phyloP scores from a whole-genome alignment of 2,329 filamentous ascomycete genomes.

The Fusarium chuoi region DNA sequence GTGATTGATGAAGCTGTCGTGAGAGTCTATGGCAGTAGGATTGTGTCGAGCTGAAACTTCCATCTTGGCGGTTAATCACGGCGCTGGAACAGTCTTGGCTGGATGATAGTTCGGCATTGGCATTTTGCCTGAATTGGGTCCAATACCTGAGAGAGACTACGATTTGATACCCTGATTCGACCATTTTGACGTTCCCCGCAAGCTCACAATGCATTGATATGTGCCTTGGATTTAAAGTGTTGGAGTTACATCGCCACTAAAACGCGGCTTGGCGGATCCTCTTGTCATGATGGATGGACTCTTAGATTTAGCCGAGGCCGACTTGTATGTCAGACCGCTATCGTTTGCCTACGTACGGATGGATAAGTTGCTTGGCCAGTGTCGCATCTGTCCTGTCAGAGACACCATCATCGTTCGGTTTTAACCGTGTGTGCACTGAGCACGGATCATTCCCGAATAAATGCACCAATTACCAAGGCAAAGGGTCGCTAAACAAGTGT shows the following conservation, averaged over 20 bases:
- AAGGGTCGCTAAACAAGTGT: not conserved
- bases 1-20: not conserved
- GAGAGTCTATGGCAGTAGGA: not conserved
- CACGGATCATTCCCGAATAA: slow-evolving; percentile 3
- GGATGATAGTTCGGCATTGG: not conserved
- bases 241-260: not conserved
- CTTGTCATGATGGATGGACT: not conserved
- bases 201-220: slow-evolving; percentile 1
- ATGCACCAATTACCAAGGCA: slow-evolving; percentile 9
- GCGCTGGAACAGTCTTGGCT: not conserved
- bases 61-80: not conserved
- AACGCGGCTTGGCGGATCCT: not conserved
- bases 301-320: slow-evolving; percentile 7
- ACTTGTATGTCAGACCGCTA: slow-evolving; percentile 1
- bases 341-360: not conserved
- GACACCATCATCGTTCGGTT: not conserved
- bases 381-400: not conserved
- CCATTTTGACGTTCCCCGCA: slow-evolving; percentile 3
- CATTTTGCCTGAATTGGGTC: not conserved
- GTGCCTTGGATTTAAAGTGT: not conserved
- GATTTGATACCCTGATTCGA: not conserved
- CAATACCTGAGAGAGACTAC: too few relatives aligned
- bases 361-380: not conserved
- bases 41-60: not conserved
- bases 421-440: not conserved